Conservation (phyloP, 306 rosid genomes). For the Malus sieversii region DNA sequence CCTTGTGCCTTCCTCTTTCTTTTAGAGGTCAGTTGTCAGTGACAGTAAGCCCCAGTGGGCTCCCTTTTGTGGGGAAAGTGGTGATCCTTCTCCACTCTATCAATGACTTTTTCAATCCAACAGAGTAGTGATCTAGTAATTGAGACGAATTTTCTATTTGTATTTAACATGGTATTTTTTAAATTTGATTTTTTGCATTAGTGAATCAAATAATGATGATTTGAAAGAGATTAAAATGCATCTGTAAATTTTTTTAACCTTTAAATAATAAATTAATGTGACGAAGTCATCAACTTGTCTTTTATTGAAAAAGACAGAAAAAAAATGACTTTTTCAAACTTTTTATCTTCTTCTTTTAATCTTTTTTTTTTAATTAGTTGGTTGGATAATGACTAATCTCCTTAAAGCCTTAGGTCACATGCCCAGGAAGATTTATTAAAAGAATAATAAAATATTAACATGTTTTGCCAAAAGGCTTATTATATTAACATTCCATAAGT, state of each 20-base stretch:
- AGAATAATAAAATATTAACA: neutral
- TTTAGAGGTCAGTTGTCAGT: constrained; percentile 8
- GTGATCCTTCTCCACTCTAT: constrained; percentile 6
- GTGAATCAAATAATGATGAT: too few relatives aligned
- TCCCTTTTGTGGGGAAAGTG: constrained; percentile 10
- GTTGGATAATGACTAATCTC: neutral
- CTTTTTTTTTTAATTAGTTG: neutral
- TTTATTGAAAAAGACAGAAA: too few relatives aligned
- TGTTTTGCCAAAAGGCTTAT: neutral
- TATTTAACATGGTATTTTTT: too few relatives aligned
- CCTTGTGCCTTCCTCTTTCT: neutral
- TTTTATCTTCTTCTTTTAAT: neutral
- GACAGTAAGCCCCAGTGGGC: neutral
- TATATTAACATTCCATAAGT: too few relatives aligned
- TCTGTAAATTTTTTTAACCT: too few relatives aligned
- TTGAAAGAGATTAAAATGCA: too few relatives aligned
- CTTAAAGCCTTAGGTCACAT: too few relatives aligned
- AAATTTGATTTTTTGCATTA: too few relatives aligned
- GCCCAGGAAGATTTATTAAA: neutral
- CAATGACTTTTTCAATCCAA: neutral
- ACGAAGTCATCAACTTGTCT: fast-evolving
- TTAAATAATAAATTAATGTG: too few relatives aligned
- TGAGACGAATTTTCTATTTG: too few relatives aligned
- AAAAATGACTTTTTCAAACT: neutral
- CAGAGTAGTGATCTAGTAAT: too few relatives aligned